Percentiles rank a stretch among this genome's conserved stretches.
These are phyloP conservation scores for Umbelopsis sp. DNA, from an alignment of 192 early-diverging fungal genomes.

Conservation along the genomic window DNA sequence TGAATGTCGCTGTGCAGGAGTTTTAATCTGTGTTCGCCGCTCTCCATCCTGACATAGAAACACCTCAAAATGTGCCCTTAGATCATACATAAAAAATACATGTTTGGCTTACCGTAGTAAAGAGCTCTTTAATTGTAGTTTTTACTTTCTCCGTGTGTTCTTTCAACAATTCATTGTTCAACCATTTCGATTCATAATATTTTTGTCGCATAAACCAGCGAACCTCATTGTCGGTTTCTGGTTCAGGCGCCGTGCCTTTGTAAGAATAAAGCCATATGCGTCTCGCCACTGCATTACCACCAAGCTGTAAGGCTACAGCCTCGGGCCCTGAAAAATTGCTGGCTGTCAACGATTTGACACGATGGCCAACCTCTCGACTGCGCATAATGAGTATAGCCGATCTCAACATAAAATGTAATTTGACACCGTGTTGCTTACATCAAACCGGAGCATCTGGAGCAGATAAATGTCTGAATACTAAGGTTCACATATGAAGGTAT, in stretches of 20 bases:
- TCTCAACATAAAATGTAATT: neutral
- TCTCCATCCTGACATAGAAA: neutral
- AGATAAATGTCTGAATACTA: conserved; percentile 56
- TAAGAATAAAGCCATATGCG: conserved; percentile 37
- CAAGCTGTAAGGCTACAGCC: conserved; percentile 44
- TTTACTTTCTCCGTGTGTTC: conserved; percentile 22
- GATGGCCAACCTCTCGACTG: conserved; percentile 61
- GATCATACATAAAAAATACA: neutral
- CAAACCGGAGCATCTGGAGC: conserved; percentile 57
- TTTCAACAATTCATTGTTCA: conserved; percentile 16
- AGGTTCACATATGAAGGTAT: conserved; percentile 59
- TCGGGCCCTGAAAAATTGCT: conserved; percentile 58
- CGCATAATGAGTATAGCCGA: neutral
- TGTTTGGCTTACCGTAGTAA: conserved; percentile 17
- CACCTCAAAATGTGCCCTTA: too few relatives aligned
- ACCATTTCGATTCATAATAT: conserved; percentile 40
- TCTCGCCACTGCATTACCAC: conserved; percentile 53
- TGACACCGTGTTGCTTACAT: conserved; percentile 44
- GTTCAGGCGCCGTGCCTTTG: conserved; percentile 18
- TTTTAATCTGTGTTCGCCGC: neutral
- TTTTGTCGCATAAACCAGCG: conserved; percentile 43
- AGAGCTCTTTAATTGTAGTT: conserved; percentile 1
- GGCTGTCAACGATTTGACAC: conserved; percentile 65
- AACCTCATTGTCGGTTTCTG: conserved; percentile 34
- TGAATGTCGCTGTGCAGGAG: neutral